Conservation (phyloP, 192 early-diverging fungal genomes). For the Coemansia sp. region DNA sequence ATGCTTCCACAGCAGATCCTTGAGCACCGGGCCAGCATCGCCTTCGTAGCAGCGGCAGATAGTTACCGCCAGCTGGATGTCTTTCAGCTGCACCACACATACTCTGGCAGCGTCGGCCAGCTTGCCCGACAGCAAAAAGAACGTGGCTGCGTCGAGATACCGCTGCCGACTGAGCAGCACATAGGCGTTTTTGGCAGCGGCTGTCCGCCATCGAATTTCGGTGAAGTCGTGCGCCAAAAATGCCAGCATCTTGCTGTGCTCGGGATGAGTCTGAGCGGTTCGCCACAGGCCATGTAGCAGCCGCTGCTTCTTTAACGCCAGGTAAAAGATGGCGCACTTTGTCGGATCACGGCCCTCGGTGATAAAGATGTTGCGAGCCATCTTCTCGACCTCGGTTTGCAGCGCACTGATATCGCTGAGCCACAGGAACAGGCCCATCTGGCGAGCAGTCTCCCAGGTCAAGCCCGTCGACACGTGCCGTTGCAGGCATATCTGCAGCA, state of each 20-base stretch:
- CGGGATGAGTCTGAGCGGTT: conserved; percentile 72
- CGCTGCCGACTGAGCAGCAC: conserved; percentile 93
- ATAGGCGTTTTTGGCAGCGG: conserved; percentile 97
- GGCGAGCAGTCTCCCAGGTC: conserved; percentile 75
- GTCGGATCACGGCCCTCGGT: conserved; percentile 74
- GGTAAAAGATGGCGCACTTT: conserved; percentile 81
- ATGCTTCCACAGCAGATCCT: conserved; percentile 31
- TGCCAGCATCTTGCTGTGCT: conserved; percentile 81
- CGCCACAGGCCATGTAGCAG: conserved; percentile 89
- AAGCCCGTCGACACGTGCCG: conserved; percentile 57
- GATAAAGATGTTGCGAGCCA: conserved; percentile 87
- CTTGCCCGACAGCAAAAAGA: conserved; percentile 87
- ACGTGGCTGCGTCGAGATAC: conserved; percentile 89
- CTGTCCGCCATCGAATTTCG: conserved; percentile 83
- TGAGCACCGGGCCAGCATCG: conserved; percentile 48
- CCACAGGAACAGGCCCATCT: conserved; percentile 85
- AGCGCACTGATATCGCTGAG: conserved; percentile 68
- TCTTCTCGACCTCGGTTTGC: conserved; percentile 69
- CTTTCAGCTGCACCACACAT: conserved; percentile 85
- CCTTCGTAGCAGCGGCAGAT: conserved; percentile 92
- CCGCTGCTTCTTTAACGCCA: conserved; percentile 86
- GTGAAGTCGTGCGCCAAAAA: conserved; percentile 93
- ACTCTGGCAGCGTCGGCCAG: conserved; percentile 90
- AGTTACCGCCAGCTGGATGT: conserved; percentile 87
- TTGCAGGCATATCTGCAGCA: conserved; percentile 34